Base-by-base conservation (phyloP, 139 green algal species). In the Chlorella sorokiniana region DNA sequence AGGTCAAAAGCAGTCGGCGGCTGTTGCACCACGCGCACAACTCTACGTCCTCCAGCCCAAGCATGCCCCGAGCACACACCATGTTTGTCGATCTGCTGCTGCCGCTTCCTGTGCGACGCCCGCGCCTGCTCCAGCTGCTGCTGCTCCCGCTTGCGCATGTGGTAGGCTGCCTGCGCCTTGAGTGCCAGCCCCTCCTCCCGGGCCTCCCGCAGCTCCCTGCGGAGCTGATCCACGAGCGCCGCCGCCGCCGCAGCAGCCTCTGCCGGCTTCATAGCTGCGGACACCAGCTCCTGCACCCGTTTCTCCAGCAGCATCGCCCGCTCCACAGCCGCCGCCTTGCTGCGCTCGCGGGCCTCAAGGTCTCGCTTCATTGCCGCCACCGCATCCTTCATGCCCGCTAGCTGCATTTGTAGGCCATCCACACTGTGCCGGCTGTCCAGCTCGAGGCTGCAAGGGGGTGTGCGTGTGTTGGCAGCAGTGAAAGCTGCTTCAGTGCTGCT, bases 101-200 rank as follows among this genome's bases (percentile, higher is more conserved):
- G 56, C 56, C n/a, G 56, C 56, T n/a, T 65, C 18, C n/a, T 22
- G 18, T 33, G 56, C 63, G 18, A 42, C 31, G 18, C 31, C 14
- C 9, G 63, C 8, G 63, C 31, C 5, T 42, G 63, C 63, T 69
- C 63, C 63, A 69, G 63, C 31, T 42, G 63, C 63, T 69, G n/a
- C 27, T n/a, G 63, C 18, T 42, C 27, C 63, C 63, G 63, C 63
- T 23, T 22, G n/a, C 63, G 63, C 63, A 22, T 22, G n/a, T 69
- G n/a, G 31, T 69, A 42, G 31, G 33, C 63, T 69, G 31, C 33
- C 31, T 69, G n/a, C 56, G 56, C 56, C 56, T 65, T 65, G 56
- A 33, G 56, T 29, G 56, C 56, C 56, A 65, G 56, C 18, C 56
- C n/a, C 63, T 75, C 76, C 76, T 82, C 76, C 31, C 52, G 42